Evolutionary conservation across 2,329 filamentous ascomycete genomes (phyloP).

Genomic region (Exophiala phaeomuriformis): DNA sequence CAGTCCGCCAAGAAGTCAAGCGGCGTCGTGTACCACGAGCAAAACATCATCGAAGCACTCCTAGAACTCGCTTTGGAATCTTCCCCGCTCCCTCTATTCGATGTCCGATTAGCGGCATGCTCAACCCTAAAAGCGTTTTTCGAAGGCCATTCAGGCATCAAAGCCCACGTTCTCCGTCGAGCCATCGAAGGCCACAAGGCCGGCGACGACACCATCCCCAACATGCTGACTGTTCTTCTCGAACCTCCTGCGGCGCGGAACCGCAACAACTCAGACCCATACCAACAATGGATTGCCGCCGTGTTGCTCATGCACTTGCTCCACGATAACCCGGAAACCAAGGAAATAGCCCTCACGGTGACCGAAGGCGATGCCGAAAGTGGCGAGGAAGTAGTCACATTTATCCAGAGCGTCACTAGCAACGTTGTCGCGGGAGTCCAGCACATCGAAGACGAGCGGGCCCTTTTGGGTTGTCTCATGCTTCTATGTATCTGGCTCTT

Average conservation of each 20-base stretch:
- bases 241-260: slow-evolving; percentile 55
- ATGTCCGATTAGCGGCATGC: slow-evolving; percentile 75
- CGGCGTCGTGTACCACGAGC: slow-evolving; percentile 12
- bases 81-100: slow-evolving; percentile 60
- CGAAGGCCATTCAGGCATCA: slow-evolving; percentile 69
- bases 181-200: slow-evolving; percentile 81
- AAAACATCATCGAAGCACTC: slow-evolving; percentile 86
- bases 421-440: slow-evolving; percentile 78
- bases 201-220: slow-evolving; percentile 73
- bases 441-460: slow-evolving; percentile 66
- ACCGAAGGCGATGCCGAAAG: slow-evolving; percentile 81
- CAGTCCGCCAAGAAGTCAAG: not conserved
- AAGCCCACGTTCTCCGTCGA: slow-evolving; percentile 74
- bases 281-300: slow-evolving; percentile 82
- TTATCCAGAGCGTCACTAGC: slow-evolving; percentile 78
- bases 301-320: slow-evolving; percentile 80
- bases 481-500: slow-evolving; percentile 83
- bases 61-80: slow-evolving; percentile 72
- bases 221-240: slow-evolving; percentile 77
- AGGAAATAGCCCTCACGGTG: slow-evolving; percentile 69
- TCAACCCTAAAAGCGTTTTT: slow-evolving; percentile 93
- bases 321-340: slow-evolving; percentile 70
- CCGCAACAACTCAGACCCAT: slow-evolving; percentile 67
- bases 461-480: slow-evolving; percentile 82
- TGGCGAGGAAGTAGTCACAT: slow-evolving; percentile 91